Conservation (phyloP, 2,329 filamentous ascomycete species). For the Hypocrella siamensis region DNA sequence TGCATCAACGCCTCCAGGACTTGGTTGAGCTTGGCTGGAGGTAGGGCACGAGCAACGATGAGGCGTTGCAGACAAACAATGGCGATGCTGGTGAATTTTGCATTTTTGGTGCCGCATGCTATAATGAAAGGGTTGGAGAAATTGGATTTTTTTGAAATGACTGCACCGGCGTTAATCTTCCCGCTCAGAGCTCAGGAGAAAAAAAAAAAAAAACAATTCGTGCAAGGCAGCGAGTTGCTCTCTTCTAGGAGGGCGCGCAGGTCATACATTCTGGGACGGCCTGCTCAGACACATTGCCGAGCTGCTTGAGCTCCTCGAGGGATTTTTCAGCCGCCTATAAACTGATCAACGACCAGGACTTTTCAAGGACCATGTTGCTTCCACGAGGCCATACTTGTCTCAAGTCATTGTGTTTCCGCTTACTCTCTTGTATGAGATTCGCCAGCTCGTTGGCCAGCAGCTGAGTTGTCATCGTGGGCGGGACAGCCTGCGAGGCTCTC, state of each 20-base stretch:
- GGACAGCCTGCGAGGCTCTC: conserved; percentile 8
- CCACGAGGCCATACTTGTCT: conserved; percentile 41
- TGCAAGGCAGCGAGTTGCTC: conserved; percentile 7
- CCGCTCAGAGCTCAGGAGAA: no score
- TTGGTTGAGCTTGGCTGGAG: conserved; percentile 65
- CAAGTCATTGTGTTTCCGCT: conserved; percentile 82
- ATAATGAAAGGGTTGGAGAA: conserved; percentile 92
- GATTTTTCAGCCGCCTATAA: conserved; percentile 79
- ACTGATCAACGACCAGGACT: not conserved
- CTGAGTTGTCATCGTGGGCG: conserved; percentile 68
- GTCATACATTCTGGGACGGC: conserved; percentile 20
- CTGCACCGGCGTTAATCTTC: conserved; percentile 37
- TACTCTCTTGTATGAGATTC: conserved; percentile 88
- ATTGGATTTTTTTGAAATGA: conserved; percentile 63
- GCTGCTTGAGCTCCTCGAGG: conserved; percentile 64
- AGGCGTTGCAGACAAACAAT: conserved; percentile 81
- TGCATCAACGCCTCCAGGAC: conserved; percentile 79
- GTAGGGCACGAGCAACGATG: conserved; percentile 66
- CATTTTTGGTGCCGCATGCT: conserved; percentile 79
- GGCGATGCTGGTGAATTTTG: conserved; percentile 76
- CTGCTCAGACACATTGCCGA: conserved; percentile 18
- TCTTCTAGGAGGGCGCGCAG: conserved; percentile 3
- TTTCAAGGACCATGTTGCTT: not conserved
- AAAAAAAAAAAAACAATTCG: no score
- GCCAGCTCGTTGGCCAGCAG: conserved; percentile 76